Evolutionary conservation across 2,329 filamentous ascomycete genomes (phyloP).

Genomic region (Penicillium psychrosexuale): DNA sequence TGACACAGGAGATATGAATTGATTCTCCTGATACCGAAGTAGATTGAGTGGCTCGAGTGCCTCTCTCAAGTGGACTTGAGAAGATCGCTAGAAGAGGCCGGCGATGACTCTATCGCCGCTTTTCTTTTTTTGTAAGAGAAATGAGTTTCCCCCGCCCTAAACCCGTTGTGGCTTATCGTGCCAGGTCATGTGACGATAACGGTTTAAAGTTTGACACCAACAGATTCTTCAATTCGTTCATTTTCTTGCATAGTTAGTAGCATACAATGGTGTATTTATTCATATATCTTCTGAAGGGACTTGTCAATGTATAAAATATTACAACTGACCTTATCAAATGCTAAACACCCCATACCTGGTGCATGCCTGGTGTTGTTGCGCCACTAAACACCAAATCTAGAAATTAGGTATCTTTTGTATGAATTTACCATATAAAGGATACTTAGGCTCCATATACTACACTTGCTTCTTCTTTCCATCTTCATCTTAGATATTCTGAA

Average conservation of each 20-base stretch:
- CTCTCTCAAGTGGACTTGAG: conserved; percentile 26
- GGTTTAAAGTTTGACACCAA: not conserved
- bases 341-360: too few relatives aligned
- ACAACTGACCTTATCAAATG: too few relatives aligned
- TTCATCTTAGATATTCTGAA: too few relatives aligned
- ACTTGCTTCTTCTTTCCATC: too few relatives aligned
- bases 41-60: conserved; percentile 23
- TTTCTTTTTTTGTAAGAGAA: conserved; percentile 20
- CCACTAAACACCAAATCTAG: too few relatives aligned
- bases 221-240: not conserved
- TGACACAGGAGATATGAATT: conserved; percentile 5
- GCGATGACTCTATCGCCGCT: conserved; percentile 22
- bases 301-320: not conserved
- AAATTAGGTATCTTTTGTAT: too few relatives aligned
- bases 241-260: not conserved
- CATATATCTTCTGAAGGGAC: not conserved
- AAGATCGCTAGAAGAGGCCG: conserved; percentile 19
- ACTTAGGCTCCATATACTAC: too few relatives aligned
- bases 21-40: conserved; percentile 18
- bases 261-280: not conserved
- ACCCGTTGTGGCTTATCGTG: conserved; percentile 23
- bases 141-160: conserved; percentile 25
- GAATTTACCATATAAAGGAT: too few relatives aligned
- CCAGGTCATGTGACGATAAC: conserved; percentile 21
- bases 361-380: too few relatives aligned